Base-by-base conservation (phyloP, 2,329 filamentous ascomycete species). In the Botrytis aclada region DNA sequence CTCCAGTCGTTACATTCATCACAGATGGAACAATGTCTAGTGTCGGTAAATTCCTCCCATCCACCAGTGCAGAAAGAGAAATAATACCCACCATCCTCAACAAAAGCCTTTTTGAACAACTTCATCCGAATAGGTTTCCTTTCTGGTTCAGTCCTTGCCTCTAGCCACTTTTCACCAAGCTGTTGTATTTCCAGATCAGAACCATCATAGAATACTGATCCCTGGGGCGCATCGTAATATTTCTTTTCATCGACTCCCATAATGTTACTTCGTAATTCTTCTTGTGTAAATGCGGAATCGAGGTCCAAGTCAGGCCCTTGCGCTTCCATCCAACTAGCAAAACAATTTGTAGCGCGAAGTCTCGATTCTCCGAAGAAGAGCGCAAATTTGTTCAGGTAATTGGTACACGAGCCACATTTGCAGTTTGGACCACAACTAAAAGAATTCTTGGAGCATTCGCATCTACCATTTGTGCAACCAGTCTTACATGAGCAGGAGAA, bases 381-480 rank as follows among this genome's bases (percentile, higher is more conserved):
- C 18, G 70, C 61, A 45, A 71, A 22, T 22, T 58, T 41, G 37
- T 71, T 71, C 16, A 66, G 25, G 20, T 20, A 18, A 47, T 71
- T 71, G 25, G 16, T n/a, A 66, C 70, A 71, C n/a, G 69, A 39
- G 37, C 37, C 43, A 39, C 70, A 71, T 71, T 71, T 58, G 60
- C 70, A 71, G 18, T 43, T 29, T 34, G 37, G 45, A 20, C 43
- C 43, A 43, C 70, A 71, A 39, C 47, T 71, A 47, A 56, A 65
- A 32, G 43, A 56, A n/a, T 66, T 66, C 22, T 56, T 43, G 25
- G n/a, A 34, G 29, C 70, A 71, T 71, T 65, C n/a, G 70, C 70
- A 71, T 43, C 20, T 14, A 37, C 20, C 14, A n/a, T 45, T 54
- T 37, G 8, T 20, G 37, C 60, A 71, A 5, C 43, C 20, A 25